Evolutionary conservation across 257 asterid species (phyloP), one percentile per base, ranked within the genome.

Genomic region (Orobanche coerulescens): DNA sequence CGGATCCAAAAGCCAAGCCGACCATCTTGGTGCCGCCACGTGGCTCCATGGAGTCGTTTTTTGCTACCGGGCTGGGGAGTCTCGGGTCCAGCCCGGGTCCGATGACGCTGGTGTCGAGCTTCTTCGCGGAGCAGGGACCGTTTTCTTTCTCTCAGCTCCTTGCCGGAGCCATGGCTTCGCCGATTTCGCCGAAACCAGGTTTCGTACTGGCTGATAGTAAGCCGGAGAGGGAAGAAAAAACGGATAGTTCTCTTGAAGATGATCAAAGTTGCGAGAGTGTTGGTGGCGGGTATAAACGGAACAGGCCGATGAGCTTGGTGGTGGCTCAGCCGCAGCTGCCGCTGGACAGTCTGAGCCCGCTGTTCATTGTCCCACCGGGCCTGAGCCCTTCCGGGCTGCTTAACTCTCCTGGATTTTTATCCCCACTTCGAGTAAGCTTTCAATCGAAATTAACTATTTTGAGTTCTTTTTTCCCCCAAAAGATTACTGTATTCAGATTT

Each of bases 161-260:
- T 0, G 95, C 94, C 25, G 97, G 94, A 25, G 94, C 97, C 16
- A 90, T 87, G 91, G 82, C 86, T 60, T 87, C 97, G 16, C 97
- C 97, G 6, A 43, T 74, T 33, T 79, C 72, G 50, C 74, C 66
- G 37, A 75, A 74, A 6, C 26, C 11, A 14, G 54, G 8, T 18
- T 47, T 47, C n/a, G 6, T 9, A 13, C 10, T 24, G 40, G 16
- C 33, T 26, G 25, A 25, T 39, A 49, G 43, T 69, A 51, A 20
- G 65, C 63, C 40, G 1, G 68, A 20, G 9, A 14, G 19, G 14
- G 73, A 67, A 11, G 50, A 51, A 14, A 49, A 48, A 26, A 68
- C 26, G 15, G 70, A 39, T 0, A 39, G 15, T 24, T 59, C 49
- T 6, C 19, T 14, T 54, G 80, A 60, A 11, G 74, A 62, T 49